A percentile compares a stretch with the other conserved stretches of the same genome.
These are phyloP conservation scores for Xylaria sp. DNA, from an alignment of 2,329 filamentous ascomycete genomes.

Conservation along the genomic window DNA sequence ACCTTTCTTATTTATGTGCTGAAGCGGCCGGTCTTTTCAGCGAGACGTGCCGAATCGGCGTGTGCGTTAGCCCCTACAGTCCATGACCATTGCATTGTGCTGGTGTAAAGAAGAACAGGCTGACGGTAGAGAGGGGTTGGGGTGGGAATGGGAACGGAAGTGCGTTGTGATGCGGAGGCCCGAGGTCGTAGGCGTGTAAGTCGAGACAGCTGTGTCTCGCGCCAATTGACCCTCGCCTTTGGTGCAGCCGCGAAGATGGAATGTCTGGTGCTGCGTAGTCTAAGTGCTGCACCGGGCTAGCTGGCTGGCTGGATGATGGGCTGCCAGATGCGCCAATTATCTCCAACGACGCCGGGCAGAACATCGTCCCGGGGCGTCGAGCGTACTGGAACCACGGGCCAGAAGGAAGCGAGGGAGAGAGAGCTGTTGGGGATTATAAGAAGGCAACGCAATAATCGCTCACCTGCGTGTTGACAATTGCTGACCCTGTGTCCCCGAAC, in stretches of 20 bases:
- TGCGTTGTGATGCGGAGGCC: not conserved
- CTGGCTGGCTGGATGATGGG: constrained; percentile 4
- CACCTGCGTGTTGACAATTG: constrained; percentile 96
- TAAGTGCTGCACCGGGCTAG: constrained; percentile 11
- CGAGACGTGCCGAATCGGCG: constrained; percentile 20
- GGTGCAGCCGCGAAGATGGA: constrained; percentile 1
- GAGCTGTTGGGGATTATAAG: constrained; percentile 27
- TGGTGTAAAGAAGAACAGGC: not conserved
- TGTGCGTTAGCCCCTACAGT: constrained; percentile 33
- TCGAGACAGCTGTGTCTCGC: constrained; percentile 18
- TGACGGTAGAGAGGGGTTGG: not conserved
- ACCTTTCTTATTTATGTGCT: constrained; percentile 97
- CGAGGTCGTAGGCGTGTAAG: constrained; percentile 13
- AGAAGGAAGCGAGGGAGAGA: constrained; percentile 8
- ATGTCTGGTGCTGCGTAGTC: constrained; percentile 6
- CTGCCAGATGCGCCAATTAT: constrained; percentile 7
- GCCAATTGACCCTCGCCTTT: constrained; percentile 11
- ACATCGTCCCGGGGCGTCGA: not conserved
- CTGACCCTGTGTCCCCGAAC: constrained; percentile 98
- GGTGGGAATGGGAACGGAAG: not conserved
- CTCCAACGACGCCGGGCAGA: constrained; percentile 4
- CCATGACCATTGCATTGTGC: constrained; percentile 9
- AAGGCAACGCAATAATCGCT: constrained; percentile 51
- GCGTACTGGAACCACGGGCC: constrained; percentile 27
- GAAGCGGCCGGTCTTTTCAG: constrained; percentile 91